Evolutionary conservation across 139 green algal genomes (phyloP).

Genomic region (Chlorella vulgaris): DNA sequence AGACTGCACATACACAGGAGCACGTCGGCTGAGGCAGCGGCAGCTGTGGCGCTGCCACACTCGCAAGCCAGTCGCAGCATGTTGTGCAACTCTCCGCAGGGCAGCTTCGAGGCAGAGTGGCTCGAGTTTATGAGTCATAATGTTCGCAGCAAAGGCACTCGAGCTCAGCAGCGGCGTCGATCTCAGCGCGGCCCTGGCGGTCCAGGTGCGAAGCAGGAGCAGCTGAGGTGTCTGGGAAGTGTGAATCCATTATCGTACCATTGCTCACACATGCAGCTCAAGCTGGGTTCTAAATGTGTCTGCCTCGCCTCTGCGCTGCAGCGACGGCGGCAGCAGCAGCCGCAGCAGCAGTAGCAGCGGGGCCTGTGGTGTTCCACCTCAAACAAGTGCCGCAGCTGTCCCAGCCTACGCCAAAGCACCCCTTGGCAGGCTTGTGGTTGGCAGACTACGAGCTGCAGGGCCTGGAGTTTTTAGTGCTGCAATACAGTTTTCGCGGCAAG

Average conservation of each 20-base stretch:
- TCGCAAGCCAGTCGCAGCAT: slow-evolving; percentile 17
- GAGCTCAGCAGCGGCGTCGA: slow-evolving; percentile 9
- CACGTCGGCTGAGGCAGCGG: slow-evolving; percentile 30
- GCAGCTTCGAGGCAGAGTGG: slow-evolving; percentile 59
- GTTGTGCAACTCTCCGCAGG: slow-evolving; percentile 49
- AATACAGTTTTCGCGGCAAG: slow-evolving; percentile 41
- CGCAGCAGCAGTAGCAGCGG: no score
- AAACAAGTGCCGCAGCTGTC: slow-evolving; percentile 22
- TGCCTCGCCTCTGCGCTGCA: neutral
- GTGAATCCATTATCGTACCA: no score
- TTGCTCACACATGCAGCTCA: no score
- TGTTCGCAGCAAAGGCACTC: neutral
- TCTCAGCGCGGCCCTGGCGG: neutral
- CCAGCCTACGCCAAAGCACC: slow-evolving; percentile 37
- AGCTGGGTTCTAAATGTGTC: neutral
- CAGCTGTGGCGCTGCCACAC: slow-evolving; percentile 30
- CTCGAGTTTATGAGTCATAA: slow-evolving; percentile 47
- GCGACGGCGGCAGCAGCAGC: neutral
- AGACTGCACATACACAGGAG: slow-evolving; percentile 1
- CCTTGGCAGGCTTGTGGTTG: slow-evolving; percentile 45
- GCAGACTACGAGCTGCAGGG: slow-evolving; percentile 5
- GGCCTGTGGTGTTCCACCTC: slow-evolving; percentile 38
- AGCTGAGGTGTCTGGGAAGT: no score
- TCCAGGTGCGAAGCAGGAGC: neutral
- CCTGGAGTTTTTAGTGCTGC: slow-evolving; percentile 29